phyloP scores from a whole-genome alignment of 2,329 filamentous ascomycete species.

The Fusarium clavum region DNA sequence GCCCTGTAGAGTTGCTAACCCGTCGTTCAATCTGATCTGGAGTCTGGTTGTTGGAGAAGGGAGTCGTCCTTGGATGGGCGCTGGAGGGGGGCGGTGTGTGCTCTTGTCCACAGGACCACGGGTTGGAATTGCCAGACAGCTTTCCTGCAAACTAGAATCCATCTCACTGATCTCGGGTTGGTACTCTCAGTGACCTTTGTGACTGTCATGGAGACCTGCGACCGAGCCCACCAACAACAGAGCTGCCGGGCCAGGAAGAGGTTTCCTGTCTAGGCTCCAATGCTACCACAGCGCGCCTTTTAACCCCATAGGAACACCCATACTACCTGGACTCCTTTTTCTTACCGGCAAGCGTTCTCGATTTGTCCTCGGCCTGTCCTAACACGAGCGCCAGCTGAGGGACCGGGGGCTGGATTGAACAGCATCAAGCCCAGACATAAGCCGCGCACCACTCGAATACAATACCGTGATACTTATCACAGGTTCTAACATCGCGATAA shows the following conservation, averaged over 20 bases:
- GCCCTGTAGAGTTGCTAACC: rapidly evolving
- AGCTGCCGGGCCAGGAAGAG: too few species aligned
- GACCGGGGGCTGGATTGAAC: rapidly evolving
- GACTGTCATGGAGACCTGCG: too few species aligned
- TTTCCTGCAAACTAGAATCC: rapidly evolving
- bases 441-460: rapidly evolving
- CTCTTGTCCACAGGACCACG: too few species aligned
- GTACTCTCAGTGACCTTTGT: rapidly evolving
- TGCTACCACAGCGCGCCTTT: too few species aligned
- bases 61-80: neutral
- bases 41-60: rapidly evolving
- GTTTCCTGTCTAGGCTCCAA: too few species aligned
- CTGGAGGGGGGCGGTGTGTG: neutral
- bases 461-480: rapidly evolving
- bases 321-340: too few species aligned
- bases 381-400: rapidly evolving
- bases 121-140: rapidly evolving
- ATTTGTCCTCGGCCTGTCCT: rapidly evolving
- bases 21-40: rapidly evolving
- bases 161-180: rapidly evolving
- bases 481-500: rapidly evolving
- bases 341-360: rapidly evolving
- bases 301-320: too few species aligned
- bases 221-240: too few species aligned
- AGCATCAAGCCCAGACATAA: rapidly evolving